Evolutionary conservation across 2,329 filamentous ascomycete species (phyloP), one percentile per base, ranked within the genome.

Genomic region (Ceratocystis destructans): DNA sequence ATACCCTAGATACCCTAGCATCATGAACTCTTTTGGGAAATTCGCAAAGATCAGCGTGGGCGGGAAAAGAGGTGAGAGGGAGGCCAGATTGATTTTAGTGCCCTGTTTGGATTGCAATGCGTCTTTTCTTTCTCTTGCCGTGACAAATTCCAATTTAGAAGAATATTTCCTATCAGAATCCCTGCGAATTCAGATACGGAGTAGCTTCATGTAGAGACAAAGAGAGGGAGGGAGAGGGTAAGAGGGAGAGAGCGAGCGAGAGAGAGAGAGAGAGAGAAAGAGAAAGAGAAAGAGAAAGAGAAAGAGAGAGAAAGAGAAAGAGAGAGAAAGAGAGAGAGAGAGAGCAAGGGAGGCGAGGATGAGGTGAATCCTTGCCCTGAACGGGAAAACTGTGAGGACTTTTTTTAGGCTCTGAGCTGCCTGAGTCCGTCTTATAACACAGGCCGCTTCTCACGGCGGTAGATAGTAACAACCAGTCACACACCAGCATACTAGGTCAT

Each of bases 131-230:
- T 22, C 45, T 48, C 45, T 37, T 45, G 28, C 45, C 20, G 10
- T 28, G 61, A 62, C 45, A 48, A 62, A 62, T 45, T 62, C 37
- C 37, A 33, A 62, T 20, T 44, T 62, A 59, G 28, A 57, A 33
- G n/a, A 17, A 59, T 59, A 31, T 59, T 37, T 59, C 55, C 28
- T 33, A 37, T 59, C 55, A 59, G 33, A 59, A 59, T 59, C 55
- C 25, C 31, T 31, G 33, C 15, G 55, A 15, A 59, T 59, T 59
- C 55, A n/a, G 25, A n/a, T 41, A 41, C 37, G 37, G 37, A 41
- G 37, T 37, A 37, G 33, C 33, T 10, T 37, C 33, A 10, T 37
- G 5, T 37, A 37, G 8, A 37, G 33, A 37, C 33, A 37, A 37
- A 41, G 37, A 41, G 10, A 41, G 37, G 12, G 37, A 41, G 37